Evolutionary conservation across 2,329 filamentous ascomycete species (phyloP).

Genomic region (Neopestalotiopsis clavispora): DNA sequence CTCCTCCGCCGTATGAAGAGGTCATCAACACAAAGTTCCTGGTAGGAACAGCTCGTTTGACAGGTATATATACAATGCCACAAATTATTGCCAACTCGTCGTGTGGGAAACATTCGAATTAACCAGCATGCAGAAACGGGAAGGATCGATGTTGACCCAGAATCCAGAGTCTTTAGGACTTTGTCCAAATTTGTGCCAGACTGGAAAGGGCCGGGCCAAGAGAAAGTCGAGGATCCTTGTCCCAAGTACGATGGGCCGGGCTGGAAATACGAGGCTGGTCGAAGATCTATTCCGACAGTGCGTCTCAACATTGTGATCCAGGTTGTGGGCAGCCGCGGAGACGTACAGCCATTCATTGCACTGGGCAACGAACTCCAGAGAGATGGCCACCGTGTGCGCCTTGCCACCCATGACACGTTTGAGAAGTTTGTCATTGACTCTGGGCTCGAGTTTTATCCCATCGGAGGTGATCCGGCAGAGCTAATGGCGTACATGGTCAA

Average conservation of each 20-base stretch:
- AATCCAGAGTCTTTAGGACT: not conserved
- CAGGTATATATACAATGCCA: not conserved
- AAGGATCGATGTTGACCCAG: slow-evolving; percentile 4
- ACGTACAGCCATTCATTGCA: slow-evolving; percentile 78
- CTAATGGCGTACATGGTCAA: slow-evolving; percentile 68
- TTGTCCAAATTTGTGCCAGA: not conserved
- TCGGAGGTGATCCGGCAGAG: slow-evolving; percentile 75
- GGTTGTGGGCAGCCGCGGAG: slow-evolving; percentile 75
- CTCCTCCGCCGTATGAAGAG: not conserved
- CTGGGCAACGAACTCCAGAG: slow-evolving; percentile 68
- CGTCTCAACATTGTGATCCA: slow-evolving; percentile 75
- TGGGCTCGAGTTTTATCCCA: slow-evolving; percentile 77
- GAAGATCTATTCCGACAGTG: not conserved
- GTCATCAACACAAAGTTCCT: not conserved
- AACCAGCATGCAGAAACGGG: not conserved
- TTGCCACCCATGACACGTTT: slow-evolving; percentile 76
- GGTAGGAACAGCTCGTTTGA: not conserved
- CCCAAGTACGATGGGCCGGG: not conserved
- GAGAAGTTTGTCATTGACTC: slow-evolving; percentile 68
- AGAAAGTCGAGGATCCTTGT: not conserved
- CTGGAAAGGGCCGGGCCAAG: not conserved
- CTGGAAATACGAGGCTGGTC: not conserved
- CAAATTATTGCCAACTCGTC: not conserved
- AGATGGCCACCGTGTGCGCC: slow-evolving; percentile 73
- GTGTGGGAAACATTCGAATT: not conserved